Percentiles rank a stretch among this genome's conserved stretches.
These are phyloP conservation scores for Paecilomyces dactylethromorphus DNA, from an alignment of 2,329 filamentous ascomycete genomes.

Conservation along the genomic window DNA sequence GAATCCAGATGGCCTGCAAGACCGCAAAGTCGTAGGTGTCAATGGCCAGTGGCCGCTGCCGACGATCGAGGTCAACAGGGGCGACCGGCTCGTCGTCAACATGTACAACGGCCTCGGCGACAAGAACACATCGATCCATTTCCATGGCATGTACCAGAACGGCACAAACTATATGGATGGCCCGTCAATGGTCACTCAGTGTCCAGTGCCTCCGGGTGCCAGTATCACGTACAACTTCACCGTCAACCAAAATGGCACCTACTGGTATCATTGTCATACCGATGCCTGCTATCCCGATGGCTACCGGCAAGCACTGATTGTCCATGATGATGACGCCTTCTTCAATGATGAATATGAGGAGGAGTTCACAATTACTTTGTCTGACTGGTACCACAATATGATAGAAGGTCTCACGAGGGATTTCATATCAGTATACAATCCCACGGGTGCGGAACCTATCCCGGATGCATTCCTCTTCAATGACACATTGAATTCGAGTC, in stretches of 20 bases:
- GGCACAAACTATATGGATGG: conserved; percentile 72
- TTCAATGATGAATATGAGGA: conserved; percentile 49
- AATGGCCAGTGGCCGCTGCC: conserved; percentile 71
- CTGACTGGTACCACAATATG: conserved; percentile 66
- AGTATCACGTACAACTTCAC: conserved; percentile 64
- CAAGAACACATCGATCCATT: conserved; percentile 61
- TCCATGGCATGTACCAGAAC: conserved; percentile 72
- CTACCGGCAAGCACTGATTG: conserved; percentile 58
- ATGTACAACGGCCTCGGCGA: conserved; percentile 62
- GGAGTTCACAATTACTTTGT: conserved; percentile 61
- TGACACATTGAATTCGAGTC: conserved; percentile 54
- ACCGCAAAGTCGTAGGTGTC: conserved; percentile 58
- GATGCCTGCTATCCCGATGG: conserved; percentile 62
- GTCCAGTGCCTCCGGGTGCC: conserved; percentile 56
- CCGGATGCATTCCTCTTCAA: conserved; percentile 62
- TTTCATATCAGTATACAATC: conserved; percentile 40
- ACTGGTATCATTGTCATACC: conserved; percentile 65
- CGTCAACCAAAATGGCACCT: conserved; percentile 51
- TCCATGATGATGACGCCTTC: conserved; percentile 54
- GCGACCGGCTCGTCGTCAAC: conserved; percentile 64
- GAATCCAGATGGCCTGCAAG: conserved; percentile 48
- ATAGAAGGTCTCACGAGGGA: conserved; percentile 48
- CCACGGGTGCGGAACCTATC: conserved; percentile 58
- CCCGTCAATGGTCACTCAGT: conserved; percentile 60
- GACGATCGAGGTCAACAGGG: conserved; percentile 65